phyloP scores from a whole-genome alignment of 768 basidiomycete species.

The Collybia mongolica region DNA sequence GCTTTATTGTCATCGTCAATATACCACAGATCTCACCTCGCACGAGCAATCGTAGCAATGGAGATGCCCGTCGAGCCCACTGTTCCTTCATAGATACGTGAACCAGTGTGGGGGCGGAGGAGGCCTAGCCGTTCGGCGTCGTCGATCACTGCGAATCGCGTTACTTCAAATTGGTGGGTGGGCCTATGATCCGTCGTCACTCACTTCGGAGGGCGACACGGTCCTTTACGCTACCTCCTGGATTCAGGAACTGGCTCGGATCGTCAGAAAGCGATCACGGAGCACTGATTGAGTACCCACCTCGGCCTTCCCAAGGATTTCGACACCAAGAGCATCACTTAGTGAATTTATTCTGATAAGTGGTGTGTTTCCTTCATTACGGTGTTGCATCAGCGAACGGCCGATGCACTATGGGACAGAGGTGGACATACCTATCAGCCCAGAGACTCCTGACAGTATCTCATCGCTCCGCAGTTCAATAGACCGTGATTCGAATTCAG shows the following conservation, averaged over 20 bases:
- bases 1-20: neutral
- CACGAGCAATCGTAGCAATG: constrained; percentile 88
- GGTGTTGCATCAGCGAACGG: neutral
- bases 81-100: constrained; percentile 95
- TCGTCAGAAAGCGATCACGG: neutral
- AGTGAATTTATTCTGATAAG: constrained; percentile 88
- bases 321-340: constrained; percentile 87
- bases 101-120: constrained; percentile 82
- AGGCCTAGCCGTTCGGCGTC: constrained; percentile 87
- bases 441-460: constrained; percentile 75
- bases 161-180: neutral
- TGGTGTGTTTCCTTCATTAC: constrained; percentile 82
- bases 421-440: constrained; percentile 69
- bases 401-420: neutral
- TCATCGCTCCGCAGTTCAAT: constrained; percentile 78
- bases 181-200: constrained; percentile 14
- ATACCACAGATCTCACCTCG: constrained; percentile 51
- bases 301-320: constrained; percentile 95
- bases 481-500: constrained; percentile 46
- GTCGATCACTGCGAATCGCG: constrained; percentile 70
- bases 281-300: constrained; percentile 34
- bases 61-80: constrained; percentile 97
- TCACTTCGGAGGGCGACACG: constrained; percentile 90
- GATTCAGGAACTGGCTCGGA: constrained; percentile 78
- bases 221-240: constrained; percentile 97